These are phyloP conservation scores for Sclerotinia glacialis DNA, from an alignment of 2,329 filamentous ascomycete species.

Conservation along the genomic window DNA sequence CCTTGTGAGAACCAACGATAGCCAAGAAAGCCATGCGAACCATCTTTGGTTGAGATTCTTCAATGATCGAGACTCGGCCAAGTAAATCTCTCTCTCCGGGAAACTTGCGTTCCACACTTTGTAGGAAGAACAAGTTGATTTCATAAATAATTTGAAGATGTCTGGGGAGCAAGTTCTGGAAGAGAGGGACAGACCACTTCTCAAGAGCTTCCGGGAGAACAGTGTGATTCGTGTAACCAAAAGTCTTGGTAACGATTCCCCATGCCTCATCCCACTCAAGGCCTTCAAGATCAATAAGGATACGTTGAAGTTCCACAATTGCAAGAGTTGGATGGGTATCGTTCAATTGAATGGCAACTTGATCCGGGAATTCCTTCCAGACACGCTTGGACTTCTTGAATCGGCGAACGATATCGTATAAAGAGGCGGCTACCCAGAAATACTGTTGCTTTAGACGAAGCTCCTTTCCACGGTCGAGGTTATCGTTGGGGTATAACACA, in stretches of 20 bases:
- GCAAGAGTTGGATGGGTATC: slow-evolving; percentile 96
- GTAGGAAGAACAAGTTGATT: slow-evolving; percentile 92
- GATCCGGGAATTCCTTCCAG: slow-evolving; percentile 90
- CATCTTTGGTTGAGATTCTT: slow-evolving; percentile 96
- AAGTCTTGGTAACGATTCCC: slow-evolving; percentile 73
- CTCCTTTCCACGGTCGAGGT: slow-evolving; percentile 94
- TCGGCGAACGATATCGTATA: slow-evolving; percentile 92
- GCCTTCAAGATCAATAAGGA: slow-evolving; percentile 83
- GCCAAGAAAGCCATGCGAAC: slow-evolving; percentile 95
- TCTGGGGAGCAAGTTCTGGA: slow-evolving; percentile 89
- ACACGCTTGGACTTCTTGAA: slow-evolving; percentile 96
- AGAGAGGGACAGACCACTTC: slow-evolving; percentile 93
- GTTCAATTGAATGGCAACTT: slow-evolving; percentile 96
- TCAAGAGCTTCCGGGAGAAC: slow-evolving; percentile 94
- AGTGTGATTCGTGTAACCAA: slow-evolving; percentile 98
- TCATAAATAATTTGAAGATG: slow-evolving; percentile 98
- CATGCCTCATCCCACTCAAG: slow-evolving; percentile 93
- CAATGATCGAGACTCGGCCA: slow-evolving; percentile 87
- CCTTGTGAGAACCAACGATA: slow-evolving; percentile 96
- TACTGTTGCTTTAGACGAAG: slow-evolving; percentile 98
- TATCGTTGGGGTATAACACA: slow-evolving; percentile 96
- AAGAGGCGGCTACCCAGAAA: slow-evolving; percentile 97
- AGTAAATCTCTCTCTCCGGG: slow-evolving; percentile 87
- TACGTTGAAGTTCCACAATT: slow-evolving; percentile 92
- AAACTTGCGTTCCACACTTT: slow-evolving; percentile 84